These are phyloP conservation scores for Plasmopara halstedii DNA, from an alignment of 352 stramenopile species.

Conservation along the genomic window DNA sequence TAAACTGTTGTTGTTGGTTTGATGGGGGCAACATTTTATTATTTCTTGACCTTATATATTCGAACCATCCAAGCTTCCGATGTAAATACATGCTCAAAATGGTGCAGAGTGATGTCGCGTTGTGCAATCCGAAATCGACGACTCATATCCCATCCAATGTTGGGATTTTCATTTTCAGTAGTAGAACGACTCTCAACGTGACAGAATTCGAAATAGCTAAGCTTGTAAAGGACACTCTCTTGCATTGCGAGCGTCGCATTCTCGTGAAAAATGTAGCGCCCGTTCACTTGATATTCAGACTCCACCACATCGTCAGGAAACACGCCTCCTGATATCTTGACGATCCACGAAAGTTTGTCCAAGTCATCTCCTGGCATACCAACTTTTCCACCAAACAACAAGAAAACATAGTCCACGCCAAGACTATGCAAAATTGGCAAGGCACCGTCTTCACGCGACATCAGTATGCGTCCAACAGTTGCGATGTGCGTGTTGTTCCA, in stretches of 20 bases:
- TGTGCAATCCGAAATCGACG: conserved; percentile 48
- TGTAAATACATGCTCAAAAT: conserved; percentile 90
- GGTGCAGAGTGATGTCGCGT: conserved; percentile 58
- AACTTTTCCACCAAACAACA: conserved; percentile 64
- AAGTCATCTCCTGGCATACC: conserved; percentile 84
- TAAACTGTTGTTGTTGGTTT: too few relatives aligned
- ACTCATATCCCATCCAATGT: conserved; percentile 63
- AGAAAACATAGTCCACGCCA: conserved; percentile 72
- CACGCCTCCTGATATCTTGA: conserved; percentile 86
- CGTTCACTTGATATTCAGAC: conserved; percentile 75
- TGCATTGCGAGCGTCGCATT: conserved; percentile 70
- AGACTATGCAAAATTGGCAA: conserved; percentile 67
- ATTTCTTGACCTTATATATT: conserved; percentile 78
- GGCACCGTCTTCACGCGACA: conserved; percentile 57
- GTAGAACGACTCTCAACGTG: conserved; percentile 21
- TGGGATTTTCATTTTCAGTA: conserved; percentile 14
- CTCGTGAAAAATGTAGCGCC: conserved; percentile 59
- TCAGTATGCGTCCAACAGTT: conserved; percentile 83
- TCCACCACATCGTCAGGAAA: conserved; percentile 78
- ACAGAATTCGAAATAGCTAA: conserved; percentile 82
- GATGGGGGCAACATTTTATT: too few relatives aligned
- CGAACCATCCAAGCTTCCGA: conserved; percentile 90
- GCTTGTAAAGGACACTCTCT: conserved; percentile 89
- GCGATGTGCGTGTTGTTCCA: conserved; percentile 97
- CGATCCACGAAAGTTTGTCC: conserved; percentile 91